phyloP scores from a whole-genome alignment of 139 green algal genomes.

The Auxenochlorella pyrenoidosa region DNA sequence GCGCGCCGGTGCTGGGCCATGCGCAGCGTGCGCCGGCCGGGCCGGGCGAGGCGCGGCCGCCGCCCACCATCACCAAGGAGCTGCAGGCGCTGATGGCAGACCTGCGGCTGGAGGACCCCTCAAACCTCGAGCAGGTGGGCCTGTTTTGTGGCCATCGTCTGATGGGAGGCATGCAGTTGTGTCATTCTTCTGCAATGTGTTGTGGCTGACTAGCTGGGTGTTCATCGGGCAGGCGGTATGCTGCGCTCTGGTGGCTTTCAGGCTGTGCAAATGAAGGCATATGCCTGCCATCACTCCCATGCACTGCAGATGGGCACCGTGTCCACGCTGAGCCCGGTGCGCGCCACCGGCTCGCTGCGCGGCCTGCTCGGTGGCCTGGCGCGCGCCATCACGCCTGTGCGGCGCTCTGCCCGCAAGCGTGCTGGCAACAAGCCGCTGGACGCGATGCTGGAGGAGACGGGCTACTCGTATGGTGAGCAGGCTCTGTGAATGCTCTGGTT shows the following conservation, averaged over 20 bases:
- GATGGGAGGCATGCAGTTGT: background rate
- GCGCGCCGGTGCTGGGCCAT: slow-evolving; percentile 35
- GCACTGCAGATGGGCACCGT: slow-evolving; percentile 28
- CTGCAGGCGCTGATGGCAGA: slow-evolving; percentile 37
- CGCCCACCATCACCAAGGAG: slow-evolving; percentile 36
- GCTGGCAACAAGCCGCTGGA: background rate
- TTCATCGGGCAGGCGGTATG: background rate
- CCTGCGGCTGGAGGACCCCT: slow-evolving; percentile 17
- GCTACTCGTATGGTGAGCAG: slow-evolving; percentile 27
- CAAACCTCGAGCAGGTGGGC: background rate
- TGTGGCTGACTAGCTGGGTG: too few species aligned
- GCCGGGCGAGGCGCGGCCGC: background rate
- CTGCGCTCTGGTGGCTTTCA: background rate
- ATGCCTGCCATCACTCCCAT: background rate
- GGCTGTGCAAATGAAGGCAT: background rate
- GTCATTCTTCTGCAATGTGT: background rate
- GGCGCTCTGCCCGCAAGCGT: slow-evolving; percentile 20
- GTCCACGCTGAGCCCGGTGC: slow-evolving; percentile 36
- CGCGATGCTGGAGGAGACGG: slow-evolving; percentile 38
- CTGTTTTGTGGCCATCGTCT: background rate
- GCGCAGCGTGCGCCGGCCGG: slow-evolving; percentile 27
- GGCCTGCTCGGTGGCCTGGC: slow-evolving; percentile 24
- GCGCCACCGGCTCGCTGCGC: background rate
- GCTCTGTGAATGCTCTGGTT: too few species aligned
- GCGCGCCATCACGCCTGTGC: slow-evolving; percentile 36